Evolutionary conservation across 2,329 filamentous ascomycete species (phyloP).

Genomic region (Neoscytalidium dimidiatum): DNA sequence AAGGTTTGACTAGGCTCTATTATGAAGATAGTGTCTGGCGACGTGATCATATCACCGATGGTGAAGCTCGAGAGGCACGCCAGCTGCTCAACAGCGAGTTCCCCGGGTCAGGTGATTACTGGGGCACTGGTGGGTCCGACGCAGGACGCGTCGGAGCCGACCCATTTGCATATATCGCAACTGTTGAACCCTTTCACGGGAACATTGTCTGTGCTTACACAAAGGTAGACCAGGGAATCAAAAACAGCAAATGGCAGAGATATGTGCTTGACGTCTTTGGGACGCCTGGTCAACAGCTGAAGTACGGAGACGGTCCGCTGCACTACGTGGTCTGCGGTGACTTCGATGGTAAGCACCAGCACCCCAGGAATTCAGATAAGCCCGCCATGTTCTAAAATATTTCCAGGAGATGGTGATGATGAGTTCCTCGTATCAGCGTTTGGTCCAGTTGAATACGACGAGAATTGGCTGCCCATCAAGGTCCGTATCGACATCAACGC

Average conservation of each 20-base stretch:
- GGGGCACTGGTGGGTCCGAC: conserved; percentile 24
- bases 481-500: neutral
- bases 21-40: neutral
- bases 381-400: neutral
- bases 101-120: conserved; percentile 21
- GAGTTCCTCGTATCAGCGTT: conserved; percentile 26
- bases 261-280: conserved; percentile 23
- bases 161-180: conserved; percentile 24
- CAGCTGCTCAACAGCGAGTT: neutral
- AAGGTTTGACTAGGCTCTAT: conserved; percentile 5
- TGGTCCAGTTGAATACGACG: conserved; percentile 21
- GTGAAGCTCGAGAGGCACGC: neutral
- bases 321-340: conserved; percentile 23
- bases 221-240: conserved; percentile 19
- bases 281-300: conserved; percentile 21
- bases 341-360: conserved; percentile 21
- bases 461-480: neutral
- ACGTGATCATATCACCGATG: neutral
- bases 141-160: conserved; percentile 21
- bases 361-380: neutral
- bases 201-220: conserved; percentile 21
- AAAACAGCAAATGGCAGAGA: conserved; percentile 18
- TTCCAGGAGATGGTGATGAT: conserved; percentile 24
- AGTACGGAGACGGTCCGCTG: conserved; percentile 20
- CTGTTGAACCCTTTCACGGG: conserved; percentile 27